Evolutionary conservation across 2,329 filamentous ascomycete genomes (phyloP).

Genomic region (Pezicula carpinea): DNA sequence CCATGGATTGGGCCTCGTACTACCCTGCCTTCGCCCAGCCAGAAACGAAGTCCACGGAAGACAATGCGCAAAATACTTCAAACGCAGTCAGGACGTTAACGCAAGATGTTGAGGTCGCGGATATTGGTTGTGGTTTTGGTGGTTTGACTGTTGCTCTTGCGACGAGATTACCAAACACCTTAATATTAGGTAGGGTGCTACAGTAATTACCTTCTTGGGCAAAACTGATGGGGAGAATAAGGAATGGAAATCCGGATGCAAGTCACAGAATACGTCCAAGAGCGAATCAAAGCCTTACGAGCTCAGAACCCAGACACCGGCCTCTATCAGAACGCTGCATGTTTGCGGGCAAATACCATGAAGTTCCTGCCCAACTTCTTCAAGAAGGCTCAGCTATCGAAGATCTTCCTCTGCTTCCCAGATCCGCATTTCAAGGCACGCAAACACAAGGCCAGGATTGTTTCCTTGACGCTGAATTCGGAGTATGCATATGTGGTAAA

Average conservation of each 20-base stretch:
- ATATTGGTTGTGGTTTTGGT: slow-evolving; percentile 96
- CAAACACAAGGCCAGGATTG: slow-evolving; percentile 95
- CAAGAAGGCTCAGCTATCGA: slow-evolving; percentile 69
- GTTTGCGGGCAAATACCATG: slow-evolving; percentile 92
- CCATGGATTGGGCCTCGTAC: slow-evolving; percentile 88
- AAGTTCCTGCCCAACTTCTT: slow-evolving; percentile 99
- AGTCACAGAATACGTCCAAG: slow-evolving; percentile 86
- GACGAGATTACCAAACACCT: slow-evolving; percentile 72
- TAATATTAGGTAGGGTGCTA: slow-evolving; percentile 66
- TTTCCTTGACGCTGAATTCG: slow-evolving; percentile 80
- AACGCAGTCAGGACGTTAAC: slow-evolving; percentile 37
- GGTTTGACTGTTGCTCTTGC: slow-evolving; percentile 83
- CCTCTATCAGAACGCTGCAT: slow-evolving; percentile 80
- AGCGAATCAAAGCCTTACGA: slow-evolving; percentile 79
- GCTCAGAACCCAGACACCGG: slow-evolving; percentile 49
- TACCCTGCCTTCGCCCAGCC: slow-evolving; percentile 68
- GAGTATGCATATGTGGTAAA: slow-evolving; percentile 88
- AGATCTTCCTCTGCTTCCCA: slow-evolving; percentile 97
- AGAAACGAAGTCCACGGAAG: slow-evolving; percentile 26
- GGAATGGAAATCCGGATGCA: slow-evolving; percentile 90
- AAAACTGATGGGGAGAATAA: slow-evolving; percentile 29
- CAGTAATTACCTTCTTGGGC: background rate
- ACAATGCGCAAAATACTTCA: slow-evolving; percentile 6
- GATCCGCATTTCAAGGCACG: slow-evolving; percentile 97
- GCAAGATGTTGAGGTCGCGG: slow-evolving; percentile 82